Evolutionary conservation across 441 rosid species (phyloP), one percentile per base, ranked within the genome.

Genomic region (Populus hybrid): DNA sequence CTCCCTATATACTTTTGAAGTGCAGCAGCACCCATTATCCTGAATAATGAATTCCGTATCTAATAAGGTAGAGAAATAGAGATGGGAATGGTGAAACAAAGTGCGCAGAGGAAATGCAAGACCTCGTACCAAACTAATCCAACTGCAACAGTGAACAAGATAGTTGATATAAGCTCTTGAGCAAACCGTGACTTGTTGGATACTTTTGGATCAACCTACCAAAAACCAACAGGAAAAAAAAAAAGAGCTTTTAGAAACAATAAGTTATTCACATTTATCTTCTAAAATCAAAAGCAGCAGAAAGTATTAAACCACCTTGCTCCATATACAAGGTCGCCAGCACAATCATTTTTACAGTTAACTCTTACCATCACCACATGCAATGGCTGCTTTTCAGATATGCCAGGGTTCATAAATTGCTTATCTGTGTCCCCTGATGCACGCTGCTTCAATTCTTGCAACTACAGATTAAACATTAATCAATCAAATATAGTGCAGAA

Each of bases 11-110:
- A 96, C 86, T 90, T 94, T 79, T 92, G 97, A 77, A 94, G 94
- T 36, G 98, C 98, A 78, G 97, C 87, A 73, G 96, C 94, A 85
- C 98, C 98, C 97, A 96, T 87, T 68, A 92, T 64, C 97, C 99
- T 96, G 87, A 79, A 82, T 79, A 83, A 65, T 9, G 50, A 64
- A 69, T 71, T 76, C 76, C 18, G 3, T 14, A 14, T 67, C 46
- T 0, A 3, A 40, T 19, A 36, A n/a, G 42, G 59, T 5, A 40
- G 10, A 18, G 16, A 19, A 70, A 36, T 21, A 11, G 59, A n/a
- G 30, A 9, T 61, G 66, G 66, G 6, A 10, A 40, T n/a, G 6
- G 57, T 19, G 32, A 36, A n/a, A 18, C 10, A 18, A 65, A 70
- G 73, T 26, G 42, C 28, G 69, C 28, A 59, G 59, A 59, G 32